Base-by-base conservation (phyloP, 169 alveolate species). In the Cryptosporidium sp. region DNA sequence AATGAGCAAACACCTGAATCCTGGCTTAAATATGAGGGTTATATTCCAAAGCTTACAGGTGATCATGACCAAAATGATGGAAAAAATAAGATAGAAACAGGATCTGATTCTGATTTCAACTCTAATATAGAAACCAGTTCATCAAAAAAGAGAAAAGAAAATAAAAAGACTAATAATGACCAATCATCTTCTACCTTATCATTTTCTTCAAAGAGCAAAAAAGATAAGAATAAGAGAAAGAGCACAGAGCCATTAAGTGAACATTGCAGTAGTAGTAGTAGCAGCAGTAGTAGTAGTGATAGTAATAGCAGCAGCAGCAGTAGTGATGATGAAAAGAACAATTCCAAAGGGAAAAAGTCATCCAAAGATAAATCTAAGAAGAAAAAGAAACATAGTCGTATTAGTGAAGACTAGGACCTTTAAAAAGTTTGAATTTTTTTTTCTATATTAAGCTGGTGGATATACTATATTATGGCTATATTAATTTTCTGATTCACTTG, bases 1-100 rank as follows among this genome's bases (percentile, higher is more conserved):
- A 96, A 94, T 89, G 99, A 96, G 31, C 91, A 94, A 84, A 98
- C 99, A 50, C 99, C 99, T 18, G 93, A 93, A 50, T 96, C 96
- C 37, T 98, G 99, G 99, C 92, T 94, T 52, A 93, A 96, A 84
- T 87, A 92, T 71, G 97, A 95, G 71, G 97, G 97, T 16, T 93
- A 91, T 86, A 87, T 94, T 7, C 97, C 97, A 39, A 91, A 93
- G 71, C 67, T 95, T 70, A 92, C 93, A 31, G 96, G 97, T 31
- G 93, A 93, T 26, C 84, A 92, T 26, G 91, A 21, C n/a, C 86
- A 91, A 50, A 92, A 80, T 2, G n/a, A 21, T 8, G 71, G 21
- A 5, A 70, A 23, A 43, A n/a, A n/a, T 14, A n/a, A 12, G n/a
- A 2, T 35, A 31, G 55, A 14, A 21, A 18, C 80, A 65, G 39